Base-by-base conservation (phyloP, 208 protist genomes). In the Naegleria lovaniensis region DNA sequence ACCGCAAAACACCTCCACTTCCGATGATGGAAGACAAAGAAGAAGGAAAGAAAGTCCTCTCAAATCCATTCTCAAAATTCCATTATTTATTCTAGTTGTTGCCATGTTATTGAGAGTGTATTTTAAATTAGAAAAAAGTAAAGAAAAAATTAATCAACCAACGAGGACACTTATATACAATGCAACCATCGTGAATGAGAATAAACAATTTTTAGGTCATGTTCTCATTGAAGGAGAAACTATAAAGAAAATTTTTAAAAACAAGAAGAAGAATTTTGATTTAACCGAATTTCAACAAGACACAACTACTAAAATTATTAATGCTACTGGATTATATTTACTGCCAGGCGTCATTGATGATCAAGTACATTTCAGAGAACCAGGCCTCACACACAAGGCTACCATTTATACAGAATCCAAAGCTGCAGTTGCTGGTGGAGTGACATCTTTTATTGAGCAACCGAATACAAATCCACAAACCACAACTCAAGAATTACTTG, bases 361-460 rank as follows among this genome's bases (percentile, higher is more conserved):
- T 75, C 96, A 98, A 92, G 97, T 98, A 0, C 96, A 98, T 94
- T 95, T 98, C 89, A 94, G 97, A 48, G 96, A 98, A 91, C 97
- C 97, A 33, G 97, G 97, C 16, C 93, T 97, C 0, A 95, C 96
- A 90, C 93, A 97, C 92, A 98, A 98, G 93, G 97, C 95, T 4
- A 96, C 98, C 91, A 98, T 98, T 94, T 92, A 91, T 33, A 94
- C 92, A 90, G 95, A 97, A 92, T 95, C 95, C n/a, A 94, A 93
- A 29, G 95, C 97, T n/a, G 97, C 97, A 29, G 94, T 96, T 88
- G 94, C 95, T 83, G 97, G 97, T 90, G 97, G 97, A 88, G 94
- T 98, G 55, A 94, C 95, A 11, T 94, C 92, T 4, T 94, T 93
- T 67, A 96, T 95, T 90, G 96, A 97, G 87, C 96, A 96, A 95